Evolutionary conservation across 768 basidiomycete genomes (phyloP).

Genomic region (Xerocomellus intermedius): DNA sequence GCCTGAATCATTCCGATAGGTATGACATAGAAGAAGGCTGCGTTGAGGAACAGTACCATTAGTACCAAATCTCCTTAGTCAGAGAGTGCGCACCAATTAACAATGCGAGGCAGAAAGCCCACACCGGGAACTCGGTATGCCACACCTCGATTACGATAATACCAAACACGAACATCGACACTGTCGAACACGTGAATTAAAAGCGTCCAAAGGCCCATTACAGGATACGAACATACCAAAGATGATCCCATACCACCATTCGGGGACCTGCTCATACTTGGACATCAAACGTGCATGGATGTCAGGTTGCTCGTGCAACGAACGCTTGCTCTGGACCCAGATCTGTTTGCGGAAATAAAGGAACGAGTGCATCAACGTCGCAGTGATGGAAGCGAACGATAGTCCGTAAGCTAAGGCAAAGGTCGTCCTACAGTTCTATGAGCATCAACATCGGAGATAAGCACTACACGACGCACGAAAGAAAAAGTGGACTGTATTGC

Average conservation of each 20-base stretch:
- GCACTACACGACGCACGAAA: slow-evolving; percentile 37
- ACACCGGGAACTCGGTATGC: slow-evolving; percentile 48
- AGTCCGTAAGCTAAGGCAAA: slow-evolving; percentile 80
- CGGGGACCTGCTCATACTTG: slow-evolving; percentile 55
- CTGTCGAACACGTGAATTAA: slow-evolving; percentile 14
- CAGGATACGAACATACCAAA: slow-evolving; percentile 17
- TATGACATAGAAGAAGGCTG: slow-evolving; percentile 61
- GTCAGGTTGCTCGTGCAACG: slow-evolving; percentile 78
- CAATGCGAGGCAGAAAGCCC: slow-evolving; percentile 42
- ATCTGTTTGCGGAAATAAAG: slow-evolving; percentile 81
- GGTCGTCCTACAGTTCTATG: slow-evolving; percentile 38
- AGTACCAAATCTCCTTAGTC: not conserved
- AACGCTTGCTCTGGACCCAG: slow-evolving; percentile 64
- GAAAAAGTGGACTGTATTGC: slow-evolving; percentile 59
- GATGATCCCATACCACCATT: slow-evolving; percentile 53
- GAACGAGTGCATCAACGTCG: slow-evolving; percentile 69
- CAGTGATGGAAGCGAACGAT: slow-evolving; percentile 79
- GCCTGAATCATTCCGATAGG: slow-evolving; percentile 78
- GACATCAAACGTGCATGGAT: slow-evolving; percentile 61
- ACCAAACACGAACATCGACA: slow-evolving; percentile 55
- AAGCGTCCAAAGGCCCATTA: not conserved
- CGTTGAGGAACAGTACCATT: not conserved
- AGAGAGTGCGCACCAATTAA: slow-evolving; percentile 22
- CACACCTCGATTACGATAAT: slow-evolving; percentile 59
- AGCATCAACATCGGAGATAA: not conserved